These are phyloP conservation scores for Candida corydali DNA, from an alignment of 805 yeast species.

Conservation along the genomic window DNA sequence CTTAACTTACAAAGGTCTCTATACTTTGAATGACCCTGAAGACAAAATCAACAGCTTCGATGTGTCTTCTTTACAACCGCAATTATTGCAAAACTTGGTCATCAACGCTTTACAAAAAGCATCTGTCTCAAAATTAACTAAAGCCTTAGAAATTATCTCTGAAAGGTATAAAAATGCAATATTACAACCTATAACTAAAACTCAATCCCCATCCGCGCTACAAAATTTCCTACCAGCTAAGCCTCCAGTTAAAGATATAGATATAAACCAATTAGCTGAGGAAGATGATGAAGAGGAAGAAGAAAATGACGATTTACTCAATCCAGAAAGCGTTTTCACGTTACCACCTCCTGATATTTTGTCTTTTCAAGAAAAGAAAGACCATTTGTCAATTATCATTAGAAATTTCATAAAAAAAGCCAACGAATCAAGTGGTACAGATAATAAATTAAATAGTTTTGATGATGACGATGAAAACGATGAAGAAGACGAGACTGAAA, in stretches of 20 bases:
- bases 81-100: slow-evolving; percentile 61
- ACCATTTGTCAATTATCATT: slow-evolving; percentile 54
- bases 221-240: not conserved
- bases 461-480: slow-evolving; percentile 15
- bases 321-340: slow-evolving; percentile 42
- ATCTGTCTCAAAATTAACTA: slow-evolving; percentile 48
- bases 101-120: slow-evolving; percentile 59
- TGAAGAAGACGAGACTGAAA: slow-evolving; percentile 13
- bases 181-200: not conserved
- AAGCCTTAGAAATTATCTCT: slow-evolving; percentile 66
- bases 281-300: slow-evolving; percentile 23
- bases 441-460: slow-evolving; percentile 10
- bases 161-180: slow-evolving; percentile 54
- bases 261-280: slow-evolving; percentile 5
- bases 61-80: slow-evolving; percentile 61
- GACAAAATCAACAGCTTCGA: slow-evolving; percentile 68
- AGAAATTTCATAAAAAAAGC: slow-evolving; percentile 54
- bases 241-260: slow-evolving; percentile 6
- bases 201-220: not conserved
- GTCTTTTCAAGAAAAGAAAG: slow-evolving; percentile 50
- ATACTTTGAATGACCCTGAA: slow-evolving; percentile 56
- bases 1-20: slow-evolving; percentile 56
- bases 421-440: slow-evolving; percentile 12
- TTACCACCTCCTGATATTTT: slow-evolving; percentile 58
- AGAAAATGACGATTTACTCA: slow-evolving; percentile 28